A percentile compares a stretch with the other conserved stretches of the same genome.
These are phyloP conservation scores for Aspergillus incahuasiensis DNA, from an alignment of 495 filamentous ascomycete species.

Conservation along the genomic window DNA sequence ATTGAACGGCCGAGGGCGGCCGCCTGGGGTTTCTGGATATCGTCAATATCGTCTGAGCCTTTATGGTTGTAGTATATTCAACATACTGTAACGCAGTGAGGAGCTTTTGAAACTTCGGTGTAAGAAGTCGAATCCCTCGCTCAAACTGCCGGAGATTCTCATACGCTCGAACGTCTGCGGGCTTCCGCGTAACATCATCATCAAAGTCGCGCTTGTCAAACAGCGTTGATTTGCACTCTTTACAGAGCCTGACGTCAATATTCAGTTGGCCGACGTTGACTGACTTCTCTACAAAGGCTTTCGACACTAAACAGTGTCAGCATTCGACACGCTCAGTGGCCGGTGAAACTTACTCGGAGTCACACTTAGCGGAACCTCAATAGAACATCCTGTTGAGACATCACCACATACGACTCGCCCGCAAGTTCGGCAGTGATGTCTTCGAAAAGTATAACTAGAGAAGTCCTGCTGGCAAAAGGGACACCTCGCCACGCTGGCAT, in stretches of 20 bases:
- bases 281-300: slow-evolving; percentile 58
- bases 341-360: slow-evolving; percentile 55
- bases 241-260: slow-evolving; percentile 85
- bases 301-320: slow-evolving; percentile 36
- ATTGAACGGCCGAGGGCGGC: slow-evolving; percentile 67
- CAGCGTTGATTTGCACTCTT: slow-evolving; percentile 77
- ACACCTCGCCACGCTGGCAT: slow-evolving; percentile 71
- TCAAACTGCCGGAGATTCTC: slow-evolving; percentile 88
- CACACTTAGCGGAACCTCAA: slow-evolving; percentile 75
- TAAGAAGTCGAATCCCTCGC: slow-evolving; percentile 73
- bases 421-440: slow-evolving; percentile 93
- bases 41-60: slow-evolving; percentile 19
- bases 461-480: slow-evolving; percentile 96
- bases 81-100: slow-evolving; percentile 61
- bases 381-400: slow-evolving; percentile 74
- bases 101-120: slow-evolving; percentile 83
- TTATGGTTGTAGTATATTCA: too few relatives aligned
- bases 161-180: slow-evolving; percentile 75
- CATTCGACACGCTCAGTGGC: slow-evolving; percentile 3
- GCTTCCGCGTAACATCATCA: slow-evolving; percentile 60
- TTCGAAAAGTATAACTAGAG: slow-evolving; percentile 76
- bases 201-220: slow-evolving; percentile 83
- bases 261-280: slow-evolving; percentile 47
- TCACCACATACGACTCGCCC: slow-evolving; percentile 91
- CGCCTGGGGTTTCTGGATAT: slow-evolving; percentile 55